A percentile compares a stretch with the other conserved stretches of the same genome.
phyloP scores from a whole-genome alignment of 352 stramenopile species.

The Phytopythium boreale region DNA sequence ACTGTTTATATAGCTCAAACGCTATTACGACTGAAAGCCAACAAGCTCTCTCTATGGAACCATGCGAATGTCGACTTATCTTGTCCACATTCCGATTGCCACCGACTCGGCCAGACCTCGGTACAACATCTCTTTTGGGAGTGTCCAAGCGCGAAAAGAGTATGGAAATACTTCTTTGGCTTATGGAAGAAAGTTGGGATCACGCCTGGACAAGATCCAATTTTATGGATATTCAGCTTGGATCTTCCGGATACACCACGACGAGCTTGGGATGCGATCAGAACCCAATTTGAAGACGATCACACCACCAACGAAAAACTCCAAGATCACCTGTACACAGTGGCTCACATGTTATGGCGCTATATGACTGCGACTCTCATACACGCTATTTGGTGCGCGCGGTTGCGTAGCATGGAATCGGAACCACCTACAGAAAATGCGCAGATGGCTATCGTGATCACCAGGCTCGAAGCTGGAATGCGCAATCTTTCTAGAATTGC shows the following conservation, averaged over 20 bases:
- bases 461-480: constrained; percentile 1
- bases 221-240: constrained; percentile 6
- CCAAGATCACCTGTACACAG: too few species aligned
- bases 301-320: too few species aligned
- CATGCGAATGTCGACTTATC: too few species aligned
- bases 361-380: not conserved
- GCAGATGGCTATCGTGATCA: not conserved
- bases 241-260: not conserved
- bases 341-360: constrained; percentile 3
- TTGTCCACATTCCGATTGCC: too few species aligned
- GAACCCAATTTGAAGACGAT: too few species aligned
- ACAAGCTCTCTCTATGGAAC: too few species aligned
- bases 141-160: not conserved
- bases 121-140: constrained; percentile 7
- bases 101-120: too few species aligned
- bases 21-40: too few species aligned
- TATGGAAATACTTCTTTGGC: constrained; percentile 2
- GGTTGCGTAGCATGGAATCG: constrained; percentile 2
- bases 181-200: too few species aligned
- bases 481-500: too few species aligned
- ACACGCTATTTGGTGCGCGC: constrained; percentile 4
- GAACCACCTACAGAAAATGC: constrained; percentile 2
- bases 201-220: too few species aligned
- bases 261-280: not conserved
- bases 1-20: too few species aligned